Evolutionary conservation across 139 green algal genomes (phyloP).

Genomic region (Desmodesmus armatus): DNA sequence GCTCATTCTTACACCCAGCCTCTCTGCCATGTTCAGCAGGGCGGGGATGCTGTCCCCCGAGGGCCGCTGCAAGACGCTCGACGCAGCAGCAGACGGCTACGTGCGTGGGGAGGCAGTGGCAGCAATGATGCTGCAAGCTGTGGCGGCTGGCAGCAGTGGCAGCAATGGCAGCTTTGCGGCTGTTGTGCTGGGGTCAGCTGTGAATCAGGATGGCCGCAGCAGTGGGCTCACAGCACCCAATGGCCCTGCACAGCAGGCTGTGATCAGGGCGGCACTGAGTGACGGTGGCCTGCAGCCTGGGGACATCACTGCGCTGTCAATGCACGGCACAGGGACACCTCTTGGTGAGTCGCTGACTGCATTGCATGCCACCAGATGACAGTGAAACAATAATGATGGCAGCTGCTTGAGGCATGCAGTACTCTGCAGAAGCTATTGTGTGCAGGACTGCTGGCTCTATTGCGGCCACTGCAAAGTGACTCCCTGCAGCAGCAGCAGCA

Average conservation of each 20-base stretch:
- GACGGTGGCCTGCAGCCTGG: slow-evolving; percentile 35
- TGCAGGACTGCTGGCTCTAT: too few relatives aligned
- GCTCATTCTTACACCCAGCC: slow-evolving; percentile 67
- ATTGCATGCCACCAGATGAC: too few relatives aligned
- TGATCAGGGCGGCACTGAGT: slow-evolving; percentile 69
- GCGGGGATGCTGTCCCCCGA: slow-evolving; percentile 83
- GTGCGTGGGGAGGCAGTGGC: slow-evolving; percentile 77
- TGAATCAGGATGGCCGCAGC: slow-evolving; percentile 93
- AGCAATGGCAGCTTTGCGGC: neutral
- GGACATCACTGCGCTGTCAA: slow-evolving; percentile 68
- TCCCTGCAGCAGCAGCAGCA: too few relatives aligned
- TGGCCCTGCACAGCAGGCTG: slow-evolving; percentile 87
- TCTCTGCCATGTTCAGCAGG: slow-evolving; percentile 72
- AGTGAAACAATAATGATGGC: too few relatives aligned
- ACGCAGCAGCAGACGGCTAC: slow-evolving; percentile 85
- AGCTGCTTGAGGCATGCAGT: too few relatives aligned
- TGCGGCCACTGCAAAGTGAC: too few relatives aligned
- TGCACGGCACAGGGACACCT: slow-evolving; percentile 83
- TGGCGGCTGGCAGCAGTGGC: neutral
- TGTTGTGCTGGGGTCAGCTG: slow-evolving; percentile 67
- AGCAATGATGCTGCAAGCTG: slow-evolving; percentile 33
- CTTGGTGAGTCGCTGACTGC: slow-evolving; percentile 56
- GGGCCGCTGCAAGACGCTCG: slow-evolving; percentile 88
- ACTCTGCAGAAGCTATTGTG: too few relatives aligned
- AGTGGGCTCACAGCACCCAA: slow-evolving; percentile 90